Evolutionary conservation across 1,139 yeast species (phyloP), one percentile per base, ranked within the genome.

Genomic region (Nakaseomyces sp.): DNA sequence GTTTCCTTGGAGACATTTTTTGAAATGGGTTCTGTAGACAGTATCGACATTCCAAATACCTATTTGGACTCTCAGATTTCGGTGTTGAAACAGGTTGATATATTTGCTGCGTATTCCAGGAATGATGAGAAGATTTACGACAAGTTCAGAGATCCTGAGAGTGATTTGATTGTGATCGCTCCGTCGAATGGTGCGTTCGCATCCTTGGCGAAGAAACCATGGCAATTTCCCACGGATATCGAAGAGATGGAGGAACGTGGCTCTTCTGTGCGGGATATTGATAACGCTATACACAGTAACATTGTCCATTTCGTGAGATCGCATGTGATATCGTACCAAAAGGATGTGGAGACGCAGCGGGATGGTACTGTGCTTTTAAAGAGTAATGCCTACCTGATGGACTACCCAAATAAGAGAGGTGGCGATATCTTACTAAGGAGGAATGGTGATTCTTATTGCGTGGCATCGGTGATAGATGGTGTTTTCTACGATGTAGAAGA

Each of bases 211-310:
- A 37, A 62, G 48, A 81, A 81, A 55, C 88, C 88, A 29, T 81
- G 88, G 88, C 78, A 79, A 55, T 81, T 78, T 58, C 88, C 89
- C 1, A 60, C 56, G 8, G 48, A 65, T 1, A 63, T 77, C 15
- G 67, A 65, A 5, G 58, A 63, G 37, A 32, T 55, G 20, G 55
- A 53, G 30, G n/a, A 43, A 18, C 25, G 28, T 3, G 50, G 52
- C 8, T 56, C 58, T 19, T 42, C 53, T 4, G 73, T 70, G 22
- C 65, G 68, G 47, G 68, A 67, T 32, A 64, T 68, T 16, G 80
- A 76, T 40, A 57, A 62, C 28, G 66, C 71, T 0, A 69, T 74
- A 5, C 58, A 63, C 12, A 53, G 64, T 4, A 81, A 81, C 57
- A 61, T 79, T 36, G 58, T 70, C 37, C 65, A 66, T 48, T 81